Base-by-base conservation (phyloP, 2,329 filamentous ascomycete genomes). In the Hypoxylon sp. region DNA sequence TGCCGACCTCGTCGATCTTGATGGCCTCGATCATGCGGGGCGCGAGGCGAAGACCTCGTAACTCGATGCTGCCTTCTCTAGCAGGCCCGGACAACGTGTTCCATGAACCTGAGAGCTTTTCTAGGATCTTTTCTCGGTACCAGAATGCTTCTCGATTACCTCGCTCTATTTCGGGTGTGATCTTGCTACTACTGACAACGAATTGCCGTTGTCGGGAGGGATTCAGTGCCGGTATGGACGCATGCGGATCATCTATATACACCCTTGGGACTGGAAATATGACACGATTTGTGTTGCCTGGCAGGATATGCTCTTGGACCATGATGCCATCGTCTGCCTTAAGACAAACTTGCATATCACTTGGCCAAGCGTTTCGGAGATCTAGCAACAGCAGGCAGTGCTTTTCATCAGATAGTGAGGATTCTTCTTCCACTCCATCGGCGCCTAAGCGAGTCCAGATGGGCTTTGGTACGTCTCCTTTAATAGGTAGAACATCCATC, bases 341-440 rank as follows among this genome's bases (percentile, higher is more conserved):
- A 2, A 97, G 80, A 29, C 85, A 86, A 2, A 96, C 86, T 5
- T 87, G 84, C 75, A 98, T 88, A 53, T 91, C 90, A 75, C 89
- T 93, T 1, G 94, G 94, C 94, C 94, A 98, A 0, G 92, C 90
- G 76, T 98, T 98, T 62, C 94, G 90, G 29, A 98, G 83, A 79
- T 98, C 95, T 55, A 98, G 83, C 1, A 96, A 83, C 2, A 97
- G 81, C 39, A 97, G 84, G 75, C 94, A 97, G 75, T 93, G 90
- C 44, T 93, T 59, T 31, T 70, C 88, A 57, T 88, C 88, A 72
- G 74, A 83, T 75, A 79, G 85, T 67, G 63, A 80, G 75, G 47
- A 85, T 77, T 39, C 80, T 5, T 69, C 70, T 3, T 76, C 69
- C 5, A 72, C 73, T 0, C 76, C 74, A 2, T 78, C 76, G 2